Percentiles rank a stretch among this genome's conserved stretches.
Conservation (phyloP, 2,329 filamentous ascomycete species). For the Talaromyces pinophilus region DNA sequence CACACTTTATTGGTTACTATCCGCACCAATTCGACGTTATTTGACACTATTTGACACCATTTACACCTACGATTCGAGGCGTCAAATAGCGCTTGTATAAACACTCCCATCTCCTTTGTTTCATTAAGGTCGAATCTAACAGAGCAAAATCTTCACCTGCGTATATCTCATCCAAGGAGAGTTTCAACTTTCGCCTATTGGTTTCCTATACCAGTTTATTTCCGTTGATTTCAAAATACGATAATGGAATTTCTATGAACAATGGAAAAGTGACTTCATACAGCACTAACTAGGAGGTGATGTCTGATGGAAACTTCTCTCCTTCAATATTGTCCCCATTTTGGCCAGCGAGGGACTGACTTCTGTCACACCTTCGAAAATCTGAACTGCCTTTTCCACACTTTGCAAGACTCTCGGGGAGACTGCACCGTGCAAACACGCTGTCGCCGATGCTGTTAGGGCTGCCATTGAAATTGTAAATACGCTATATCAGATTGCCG, state of each 20-base stretch:
- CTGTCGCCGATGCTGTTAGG: not conserved
- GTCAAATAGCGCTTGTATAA: too few species aligned
- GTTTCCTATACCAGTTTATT: not conserved
- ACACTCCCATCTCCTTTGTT: too few species aligned
- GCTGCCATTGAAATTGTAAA: constrained; percentile 10
- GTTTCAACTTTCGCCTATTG: too few species aligned
- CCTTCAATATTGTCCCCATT: not conserved
- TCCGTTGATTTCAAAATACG: not conserved
- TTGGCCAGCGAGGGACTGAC: not conserved
- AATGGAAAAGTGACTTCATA: not conserved
- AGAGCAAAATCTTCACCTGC: too few species aligned
- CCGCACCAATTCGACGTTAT: too few species aligned
- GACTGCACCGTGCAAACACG: not conserved
- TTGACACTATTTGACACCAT: too few species aligned
- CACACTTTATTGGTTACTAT: too few species aligned
- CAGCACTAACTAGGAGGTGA: not conserved
- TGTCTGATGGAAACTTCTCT: constrained; percentile 6
- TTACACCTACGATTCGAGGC: too few species aligned
- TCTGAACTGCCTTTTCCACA: constrained; percentile 6
- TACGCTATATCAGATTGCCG: not conserved
- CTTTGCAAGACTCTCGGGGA: not conserved
- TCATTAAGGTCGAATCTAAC: too few species aligned
- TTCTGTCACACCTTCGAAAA: constrained; percentile 3
- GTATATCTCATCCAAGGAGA: too few species aligned
- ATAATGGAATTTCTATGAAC: not conserved